Evolutionary conservation across 1,284 basidiomycete genomes (phyloP), one percentile per base, ranked within the genome.

Genomic region (Trichosporon sp.): DNA sequence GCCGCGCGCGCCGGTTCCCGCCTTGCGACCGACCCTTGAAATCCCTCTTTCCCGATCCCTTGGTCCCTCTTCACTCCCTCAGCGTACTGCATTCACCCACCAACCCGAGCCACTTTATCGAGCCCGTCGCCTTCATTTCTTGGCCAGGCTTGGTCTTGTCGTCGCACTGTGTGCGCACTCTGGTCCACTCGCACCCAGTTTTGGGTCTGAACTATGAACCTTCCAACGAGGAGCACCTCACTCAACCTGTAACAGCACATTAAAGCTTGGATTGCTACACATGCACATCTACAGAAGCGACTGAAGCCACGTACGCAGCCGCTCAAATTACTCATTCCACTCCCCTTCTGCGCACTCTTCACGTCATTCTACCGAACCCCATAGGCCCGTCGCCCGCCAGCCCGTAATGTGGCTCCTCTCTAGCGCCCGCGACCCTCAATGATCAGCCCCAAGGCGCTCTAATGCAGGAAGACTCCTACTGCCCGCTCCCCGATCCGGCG

Each of bases 21-120:
- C 59, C 59, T 32, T 37, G 59, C 37, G 32, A 63, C 59, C 31
- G 59, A 63, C 59, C 59, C 59, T 37, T 35, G 59, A 35, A 32
- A 63, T 35, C 59, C 59, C 59, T 63, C 31, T 32, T 35, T 63
- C 59, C 59, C 59, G 59, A 63, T 63, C 59, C 59, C 59, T 63
- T 63, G 59, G 59, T 59, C 54, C 54, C 54, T 56, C 10, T 43
- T 19, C 6, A 37, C 35, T 19, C 26, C 26, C 26, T 26, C 26
- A 26, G 26, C 26, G 26, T 26, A 4, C 59, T 61, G 31, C 59
- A 32, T 63, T 35, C 31, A 54, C 51, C 51, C 51, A 21, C 51
- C 51, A 54, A 54, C 51, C 51, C 51, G 51, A 26, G 51, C 51
- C 51, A 21, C 43, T 5, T 3, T 46, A 16, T 4, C 16, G 38